phyloP scores from a whole-genome alignment of 2,329 filamentous ascomycete genomes.

The Periconia sp. region DNA sequence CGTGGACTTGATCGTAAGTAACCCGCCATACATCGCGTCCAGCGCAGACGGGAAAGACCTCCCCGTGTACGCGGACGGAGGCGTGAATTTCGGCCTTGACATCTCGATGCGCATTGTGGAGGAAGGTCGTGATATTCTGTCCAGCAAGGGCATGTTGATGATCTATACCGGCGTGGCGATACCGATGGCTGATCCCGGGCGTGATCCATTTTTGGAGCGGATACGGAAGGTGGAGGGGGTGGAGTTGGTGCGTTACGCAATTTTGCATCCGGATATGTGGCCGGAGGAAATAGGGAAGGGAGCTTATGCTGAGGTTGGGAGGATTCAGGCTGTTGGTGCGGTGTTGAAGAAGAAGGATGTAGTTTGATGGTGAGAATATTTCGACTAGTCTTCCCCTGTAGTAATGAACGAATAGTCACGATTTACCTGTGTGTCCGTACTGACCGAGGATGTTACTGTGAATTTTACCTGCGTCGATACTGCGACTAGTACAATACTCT shows the following conservation, averaged over 20 bases:
- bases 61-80: conserved; percentile 27
- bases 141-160: conserved; percentile 17
- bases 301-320: conserved; percentile 24
- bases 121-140: conserved; percentile 20
- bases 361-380: no score
- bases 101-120: conserved; percentile 23
- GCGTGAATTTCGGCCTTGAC: conserved; percentile 22
- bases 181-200: conserved; percentile 14
- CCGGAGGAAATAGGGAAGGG: conserved; percentile 25
- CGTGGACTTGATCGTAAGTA: conserved; percentile 26
- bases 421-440: no score
- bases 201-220: conserved; percentile 21
- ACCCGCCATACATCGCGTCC: conserved; percentile 28
- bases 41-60: conserved; percentile 20
- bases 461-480: no score
- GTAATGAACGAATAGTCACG: no score
- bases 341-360: conserved; percentile 16
- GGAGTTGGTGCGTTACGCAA: conserved; percentile 19
- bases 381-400: no score
- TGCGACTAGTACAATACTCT: no score
- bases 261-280: conserved; percentile 28
- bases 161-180: conserved; percentile 27
- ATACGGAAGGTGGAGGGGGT: conserved; percentile 14
- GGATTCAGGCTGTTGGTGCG: conserved; percentile 26
- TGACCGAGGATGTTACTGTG: no score